These are phyloP conservation scores for Microbotryum silenes-acaulis DNA, from an alignment of 1,284 basidiomycete genomes.

Conservation along the genomic window DNA sequence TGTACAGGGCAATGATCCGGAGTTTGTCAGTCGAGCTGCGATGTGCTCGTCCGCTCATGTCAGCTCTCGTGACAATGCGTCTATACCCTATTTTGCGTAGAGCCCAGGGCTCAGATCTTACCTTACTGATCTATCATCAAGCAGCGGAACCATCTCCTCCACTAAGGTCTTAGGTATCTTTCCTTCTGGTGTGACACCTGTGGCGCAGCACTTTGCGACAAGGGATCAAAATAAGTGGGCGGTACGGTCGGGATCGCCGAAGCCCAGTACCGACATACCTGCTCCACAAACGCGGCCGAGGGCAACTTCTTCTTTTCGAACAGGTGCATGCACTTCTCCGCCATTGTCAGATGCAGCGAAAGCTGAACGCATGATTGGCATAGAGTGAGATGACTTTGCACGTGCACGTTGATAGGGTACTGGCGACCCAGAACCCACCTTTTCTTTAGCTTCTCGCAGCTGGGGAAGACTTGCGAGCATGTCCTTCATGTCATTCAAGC, in stretches of 20 bases:
- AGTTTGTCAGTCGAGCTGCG: slow-evolving; percentile 81
- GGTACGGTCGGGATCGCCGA: not conserved
- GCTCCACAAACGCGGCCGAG: slow-evolving; percentile 83
- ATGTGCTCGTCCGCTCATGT: not conserved
- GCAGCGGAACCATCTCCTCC: slow-evolving; percentile 95
- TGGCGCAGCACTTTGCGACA: slow-evolving; percentile 71
- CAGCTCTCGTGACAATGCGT: not conserved
- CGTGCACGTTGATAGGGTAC: not conserved
- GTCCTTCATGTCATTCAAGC: slow-evolving; percentile 95
- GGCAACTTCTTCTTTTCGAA: slow-evolving; percentile 85
- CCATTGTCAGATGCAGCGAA: slow-evolving; percentile 93
- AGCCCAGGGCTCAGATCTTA: slow-evolving; percentile 41
- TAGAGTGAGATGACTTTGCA: not conserved
- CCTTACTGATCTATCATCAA: slow-evolving; percentile 79
- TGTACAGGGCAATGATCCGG: slow-evolving; percentile 91
- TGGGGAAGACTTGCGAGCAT: slow-evolving; percentile 94
- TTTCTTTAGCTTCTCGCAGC: slow-evolving; percentile 90
- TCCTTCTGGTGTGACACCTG: slow-evolving; percentile 77
- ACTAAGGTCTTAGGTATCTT: slow-evolving; percentile 86
- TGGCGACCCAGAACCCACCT: slow-evolving; percentile 48
- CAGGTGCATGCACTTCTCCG: slow-evolving; percentile 89
- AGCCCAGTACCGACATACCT: slow-evolving; percentile 50
- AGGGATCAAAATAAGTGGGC: not conserved
- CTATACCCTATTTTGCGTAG: not conserved
- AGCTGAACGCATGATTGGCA: slow-evolving; percentile 51